Base-by-base conservation (phyloP, 2,329 filamentous ascomycete species). In the Fonsecaea monophora region DNA sequence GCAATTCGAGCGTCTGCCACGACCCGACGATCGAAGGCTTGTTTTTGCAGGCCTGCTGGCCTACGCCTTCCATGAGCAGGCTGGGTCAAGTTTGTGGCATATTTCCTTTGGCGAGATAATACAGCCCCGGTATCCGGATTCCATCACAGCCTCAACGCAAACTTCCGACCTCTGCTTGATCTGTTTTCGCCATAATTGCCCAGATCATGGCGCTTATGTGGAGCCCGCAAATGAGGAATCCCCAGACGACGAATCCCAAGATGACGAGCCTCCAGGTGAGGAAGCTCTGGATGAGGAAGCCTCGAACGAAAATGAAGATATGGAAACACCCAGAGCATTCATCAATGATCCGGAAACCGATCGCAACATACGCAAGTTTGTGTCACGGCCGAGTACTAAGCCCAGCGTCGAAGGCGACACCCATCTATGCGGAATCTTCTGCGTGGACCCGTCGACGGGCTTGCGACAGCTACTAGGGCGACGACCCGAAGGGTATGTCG, bases 381-480 rank as follows among this genome's bases (percentile, higher is more conserved):
- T 66, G 35, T 50, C 64, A 4, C 59, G 68, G 3, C 68, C 62
- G 25, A 48, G 25, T 40, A 38, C 45, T 10, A 9, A 54, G 2
- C 37, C 18, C 6, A 34, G 53, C 7, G 35, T 34, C 5, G 25
- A 63, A 2, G n/a, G 53, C 1, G 45, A 53, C 9, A 18, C n/a
- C 6, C 72, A 74, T 42, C 37, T 71, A 6, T 74, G 72, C 62
- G 72, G 72, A n/a, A 32, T 72, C 3, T 74, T 70, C 48, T 74
- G 72, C 65, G 67, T 70, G 13, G 67, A 70, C 4, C 55, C 64
- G 12, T 62, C 64, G 10, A 54, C 57, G 45, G 62, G 32, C n/a
- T 35, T 67, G 37, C 56, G 56, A 42, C 40, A 55, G n/a, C 38
- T 69, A 21, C 37, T 68, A 12, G 70, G 68, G n/a, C 37, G 58